Percentiles rank a stretch among this genome's conserved stretches.
Conservation (phyloP, 164 flowering plant genomes). For the Echeveria elegans region DNA sequence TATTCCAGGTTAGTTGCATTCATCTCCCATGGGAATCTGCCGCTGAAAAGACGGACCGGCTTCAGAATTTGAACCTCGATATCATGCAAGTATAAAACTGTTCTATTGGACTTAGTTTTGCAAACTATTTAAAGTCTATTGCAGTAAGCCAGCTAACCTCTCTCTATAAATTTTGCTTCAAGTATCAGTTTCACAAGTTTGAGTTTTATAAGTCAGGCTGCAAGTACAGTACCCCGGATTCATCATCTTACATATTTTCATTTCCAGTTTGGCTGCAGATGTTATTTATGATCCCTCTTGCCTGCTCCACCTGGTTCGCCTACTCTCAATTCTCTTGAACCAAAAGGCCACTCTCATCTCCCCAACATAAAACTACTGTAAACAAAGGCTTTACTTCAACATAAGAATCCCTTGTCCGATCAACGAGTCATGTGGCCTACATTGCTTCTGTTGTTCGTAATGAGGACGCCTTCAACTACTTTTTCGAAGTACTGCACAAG, state of each 20-base stretch:
- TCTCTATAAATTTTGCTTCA: background rate
- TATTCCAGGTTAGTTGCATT: constrained; percentile 47
- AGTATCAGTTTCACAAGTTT: background rate
- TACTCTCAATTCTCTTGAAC: constrained; percentile 41
- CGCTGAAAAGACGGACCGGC: constrained; percentile 27
- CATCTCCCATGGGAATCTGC: constrained; percentile 86
- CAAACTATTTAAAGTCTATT: background rate
- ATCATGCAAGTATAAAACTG: constrained; percentile 48
- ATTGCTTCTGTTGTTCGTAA: constrained; percentile 84
- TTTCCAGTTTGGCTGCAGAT: constrained; percentile 86
- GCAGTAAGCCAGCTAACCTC: background rate
- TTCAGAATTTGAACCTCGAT: constrained; percentile 45
- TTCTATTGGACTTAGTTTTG: background rate
- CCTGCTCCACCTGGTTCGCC: constrained; percentile 70
- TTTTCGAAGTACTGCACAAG: constrained; percentile 39
- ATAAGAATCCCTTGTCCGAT: constrained; percentile 1
- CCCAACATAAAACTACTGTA: background rate
- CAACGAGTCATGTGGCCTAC: constrained; percentile 41
- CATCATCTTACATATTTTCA: constrained; percentile 7
- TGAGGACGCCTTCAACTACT: constrained; percentile 54
- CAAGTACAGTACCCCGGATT: background rate
- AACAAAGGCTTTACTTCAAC: background rate
- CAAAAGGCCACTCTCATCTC: constrained; percentile 7
- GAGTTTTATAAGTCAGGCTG: background rate
- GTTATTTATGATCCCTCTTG: constrained; percentile 77